Conservation (phyloP, 106 monocot genomes). For the Dendrobium nobile region DNA sequence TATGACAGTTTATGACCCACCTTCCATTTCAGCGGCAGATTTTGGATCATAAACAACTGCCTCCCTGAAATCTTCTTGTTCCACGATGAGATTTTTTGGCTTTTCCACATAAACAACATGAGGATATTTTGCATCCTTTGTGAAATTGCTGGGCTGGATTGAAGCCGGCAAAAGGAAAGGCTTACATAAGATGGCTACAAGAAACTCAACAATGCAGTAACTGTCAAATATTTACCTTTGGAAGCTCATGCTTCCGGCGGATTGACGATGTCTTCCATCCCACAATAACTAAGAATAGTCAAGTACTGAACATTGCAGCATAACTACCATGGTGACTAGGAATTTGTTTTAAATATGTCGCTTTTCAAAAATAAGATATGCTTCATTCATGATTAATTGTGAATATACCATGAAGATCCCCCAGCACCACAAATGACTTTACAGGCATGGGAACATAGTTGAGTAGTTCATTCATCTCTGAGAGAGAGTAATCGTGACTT, state of each 20-base stretch:
- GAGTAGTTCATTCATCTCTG: no score
- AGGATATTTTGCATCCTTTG: conserved; percentile 44
- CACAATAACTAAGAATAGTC: conserved; percentile 69
- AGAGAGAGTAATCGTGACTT: no score
- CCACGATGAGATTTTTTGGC: conserved; percentile 18
- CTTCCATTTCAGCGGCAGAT: conserved; percentile 55
- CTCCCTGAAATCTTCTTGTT: conserved; percentile 24
- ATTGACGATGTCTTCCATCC: conserved; percentile 90
- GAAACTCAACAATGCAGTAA: neutral
- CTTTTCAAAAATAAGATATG: no score
- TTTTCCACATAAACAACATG: conserved; percentile 65
- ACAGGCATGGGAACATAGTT: no score
- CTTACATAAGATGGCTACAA: conserved; percentile 4
- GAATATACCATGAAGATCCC: no score
- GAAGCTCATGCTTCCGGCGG: conserved; percentile 55
- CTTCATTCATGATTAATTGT: no score
- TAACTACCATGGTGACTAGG: neutral
- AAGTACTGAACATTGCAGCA: conserved; percentile 15
- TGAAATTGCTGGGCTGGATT: conserved; percentile 51
- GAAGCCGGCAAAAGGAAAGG: neutral
- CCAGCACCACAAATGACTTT: no score
- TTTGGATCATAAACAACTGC: conserved; percentile 15
- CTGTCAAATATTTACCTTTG: conserved; percentile 44
- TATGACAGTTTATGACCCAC: conserved; percentile 16
- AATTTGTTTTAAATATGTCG: neutral